phyloP scores from a whole-genome alignment of 2,329 filamentous ascomycete species.

The Dissoconium aciculare region DNA sequence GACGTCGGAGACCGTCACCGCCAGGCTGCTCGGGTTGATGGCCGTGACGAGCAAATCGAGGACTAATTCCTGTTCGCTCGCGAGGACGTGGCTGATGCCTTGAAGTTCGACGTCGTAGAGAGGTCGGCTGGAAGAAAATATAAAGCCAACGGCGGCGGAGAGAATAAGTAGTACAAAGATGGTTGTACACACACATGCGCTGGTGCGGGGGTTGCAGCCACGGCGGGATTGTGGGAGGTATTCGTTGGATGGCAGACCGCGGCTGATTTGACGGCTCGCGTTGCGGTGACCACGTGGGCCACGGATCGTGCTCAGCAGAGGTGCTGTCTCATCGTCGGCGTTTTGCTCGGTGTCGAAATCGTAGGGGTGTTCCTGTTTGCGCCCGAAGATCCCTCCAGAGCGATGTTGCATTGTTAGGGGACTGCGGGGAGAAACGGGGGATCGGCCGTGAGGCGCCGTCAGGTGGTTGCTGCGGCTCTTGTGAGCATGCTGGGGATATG shows the following conservation, averaged over 20 bases:
- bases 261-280: not conserved
- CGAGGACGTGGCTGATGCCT: slow-evolving; percentile 76
- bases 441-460: slow-evolving; percentile 16
- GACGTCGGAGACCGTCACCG: slow-evolving; percentile 70
- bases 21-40: slow-evolving; percentile 83
- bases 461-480: slow-evolving; percentile 47
- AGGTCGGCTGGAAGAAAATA: slow-evolving; percentile 82
- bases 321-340: slow-evolving; percentile 74
- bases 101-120: slow-evolving; percentile 64
- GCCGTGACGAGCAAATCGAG: slow-evolving; percentile 78
- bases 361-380: slow-evolving; percentile 47
- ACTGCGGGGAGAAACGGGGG: slow-evolving; percentile 50
- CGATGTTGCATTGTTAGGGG: slow-evolving; percentile 36
- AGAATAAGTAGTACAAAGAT: slow-evolving; percentile 68
- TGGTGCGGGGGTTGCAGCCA: slow-evolving; percentile 44
- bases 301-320: slow-evolving; percentile 53
- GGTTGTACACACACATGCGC: slow-evolving; percentile 74
- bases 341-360: slow-evolving; percentile 69
- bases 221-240: slow-evolving; percentile 4
- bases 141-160: slow-evolving; percentile 72
- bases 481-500: slow-evolving; percentile 58
- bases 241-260: slow-evolving; percentile 24
- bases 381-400: slow-evolving; percentile 24
- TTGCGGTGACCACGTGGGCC: slow-evolving; percentile 37
- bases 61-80: slow-evolving; percentile 89